These are phyloP conservation scores for Mycena rebaudengoi DNA, from an alignment of 768 basidiomycete species.

Conservation along the genomic window DNA sequence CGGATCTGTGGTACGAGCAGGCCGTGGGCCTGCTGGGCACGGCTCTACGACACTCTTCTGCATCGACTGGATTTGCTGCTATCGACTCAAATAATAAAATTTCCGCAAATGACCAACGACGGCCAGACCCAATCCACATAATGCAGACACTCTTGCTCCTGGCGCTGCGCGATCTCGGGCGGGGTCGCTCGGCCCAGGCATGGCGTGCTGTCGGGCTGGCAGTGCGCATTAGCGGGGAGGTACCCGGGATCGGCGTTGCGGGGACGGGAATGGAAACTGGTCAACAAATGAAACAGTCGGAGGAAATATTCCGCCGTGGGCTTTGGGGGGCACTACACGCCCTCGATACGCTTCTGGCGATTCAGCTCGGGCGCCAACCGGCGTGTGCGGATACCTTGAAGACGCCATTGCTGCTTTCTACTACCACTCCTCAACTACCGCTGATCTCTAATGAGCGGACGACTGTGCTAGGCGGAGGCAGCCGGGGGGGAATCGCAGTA, in stretches of 20 bases:
- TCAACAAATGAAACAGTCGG: not conserved
- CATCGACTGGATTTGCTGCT: not conserved
- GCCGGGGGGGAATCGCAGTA: constrained; percentile 25
- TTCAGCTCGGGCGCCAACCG: constrained; percentile 38
- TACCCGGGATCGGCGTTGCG: not conserved
- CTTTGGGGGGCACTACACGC: constrained; percentile 36
- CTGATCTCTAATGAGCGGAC: not conserved
- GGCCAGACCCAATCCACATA: constrained; percentile 23
- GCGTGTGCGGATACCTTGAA: constrained; percentile 32
- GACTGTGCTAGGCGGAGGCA: not conserved
- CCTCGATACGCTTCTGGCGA: constrained; percentile 36
- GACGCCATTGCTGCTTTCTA: not conserved
- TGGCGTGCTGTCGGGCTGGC: constrained; percentile 36
- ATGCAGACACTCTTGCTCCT: constrained; percentile 37
- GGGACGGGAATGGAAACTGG: not conserved
- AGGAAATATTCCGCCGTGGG: not conserved
- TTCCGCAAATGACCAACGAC: not conserved
- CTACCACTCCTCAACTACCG: not conserved
- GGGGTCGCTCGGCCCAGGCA: constrained; percentile 37
- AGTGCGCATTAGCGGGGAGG: not conserved
- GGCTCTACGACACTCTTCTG: too few species aligned
- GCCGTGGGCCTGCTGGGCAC: too few species aligned
- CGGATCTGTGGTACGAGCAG: constrained; percentile 41
- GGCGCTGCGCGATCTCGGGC: constrained; percentile 36
- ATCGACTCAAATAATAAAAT: too few species aligned